A percentile compares a stretch with the other conserved stretches of the same genome.
Conservation (phyloP, 805 yeast species). For the Nakazawaea sp. region DNA sequence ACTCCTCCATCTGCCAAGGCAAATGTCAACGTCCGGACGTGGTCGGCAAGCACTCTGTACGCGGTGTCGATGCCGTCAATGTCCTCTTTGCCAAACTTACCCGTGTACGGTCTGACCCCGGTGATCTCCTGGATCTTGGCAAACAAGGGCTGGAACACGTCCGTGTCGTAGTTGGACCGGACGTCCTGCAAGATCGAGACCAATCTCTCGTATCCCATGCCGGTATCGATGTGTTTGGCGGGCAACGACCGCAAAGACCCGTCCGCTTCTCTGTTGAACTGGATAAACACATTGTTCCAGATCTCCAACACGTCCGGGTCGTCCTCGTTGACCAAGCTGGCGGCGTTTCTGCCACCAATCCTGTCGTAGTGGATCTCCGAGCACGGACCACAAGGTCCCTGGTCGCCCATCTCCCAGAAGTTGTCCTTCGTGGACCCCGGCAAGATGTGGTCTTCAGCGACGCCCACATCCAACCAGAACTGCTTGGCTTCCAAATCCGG, state of each 20-base stretch:
- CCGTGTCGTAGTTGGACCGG: conserved; percentile 93
- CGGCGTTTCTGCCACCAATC: conserved; percentile 96
- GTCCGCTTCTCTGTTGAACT: conserved; percentile 91
- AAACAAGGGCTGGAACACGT: conserved; percentile 89
- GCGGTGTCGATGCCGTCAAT: conserved; percentile 95
- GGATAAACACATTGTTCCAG: conserved; percentile 97
- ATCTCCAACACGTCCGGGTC: conserved; percentile 97
- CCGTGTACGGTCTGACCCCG: conserved; percentile 85
- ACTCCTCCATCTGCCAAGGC: conserved; percentile 99
- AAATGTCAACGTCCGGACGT: conserved; percentile 92
- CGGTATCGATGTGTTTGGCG: conserved; percentile 94
- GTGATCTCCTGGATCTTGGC: conserved; percentile 84
- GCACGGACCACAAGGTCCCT: conserved; percentile 99
- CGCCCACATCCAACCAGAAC: conserved; percentile 83
- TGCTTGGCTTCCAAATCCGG: conserved; percentile 93
- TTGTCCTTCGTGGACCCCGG: conserved; percentile 90
- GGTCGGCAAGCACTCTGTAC: conserved; percentile 96
- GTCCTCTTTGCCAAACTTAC: conserved; percentile 91
- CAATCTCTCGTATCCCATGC: conserved; percentile 97
- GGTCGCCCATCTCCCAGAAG: conserved; percentile 99
- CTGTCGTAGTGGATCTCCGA: conserved; percentile 97
- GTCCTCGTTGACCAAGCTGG: conserved; percentile 85
- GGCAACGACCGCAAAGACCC: conserved; percentile 78
- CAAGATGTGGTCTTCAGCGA: conserved; percentile 83
- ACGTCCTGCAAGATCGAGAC: conserved; percentile 92